Base-by-base conservation (phyloP, 2,329 filamentous ascomycete species). In the Stromatinia cepivora region DNA sequence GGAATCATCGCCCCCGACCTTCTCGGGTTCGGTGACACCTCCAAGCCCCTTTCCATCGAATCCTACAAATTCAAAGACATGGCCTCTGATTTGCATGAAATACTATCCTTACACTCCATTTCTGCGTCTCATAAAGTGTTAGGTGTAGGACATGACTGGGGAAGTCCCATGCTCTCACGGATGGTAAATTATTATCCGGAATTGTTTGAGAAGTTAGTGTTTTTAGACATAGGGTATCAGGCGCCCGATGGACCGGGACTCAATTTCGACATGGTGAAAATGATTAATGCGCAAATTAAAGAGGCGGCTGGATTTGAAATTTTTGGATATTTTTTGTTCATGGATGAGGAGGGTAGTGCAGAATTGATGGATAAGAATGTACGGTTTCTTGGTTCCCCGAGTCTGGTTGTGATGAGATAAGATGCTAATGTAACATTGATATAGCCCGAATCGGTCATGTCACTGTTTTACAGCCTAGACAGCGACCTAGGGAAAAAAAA, bases 1-100 rank as follows among this genome's bases (percentile, higher is more conserved):
- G 83, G 83, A 0, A 73, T 84, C 17, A 62, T 85, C 0, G 82
- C 77, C 0, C 79, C 79, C 0, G 83, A 85, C 70, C 75, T 83
- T 0, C 76, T 82, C 2, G 80, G 81, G 1, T 82, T 79, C 59
- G 81, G 80, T 20, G 76, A 73, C 25, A 79, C 77, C 2, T 74
- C 76, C 58, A 78, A 78, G 46, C 79, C 80, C 0, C 70, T 69
- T 0, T 70, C 75, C 2, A 28, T 76, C 0, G 66, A 74, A 10
- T 70, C 72, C 0, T 82, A 82, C 70, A 53, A 46, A 22, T 53
- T 62, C 34, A 67, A 62, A 67, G 34, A 39, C 4, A 79, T 82
- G 77, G 73, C 76, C 0, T 71, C 69, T 0, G 78, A 82, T 36
- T 72, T 82, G 22, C 61, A 76, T 22, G 77, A 79, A 36, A 72